Evolutionary conservation across 148 eudicot genomes (phyloP).

Genomic region (Silene latifolia): DNA sequence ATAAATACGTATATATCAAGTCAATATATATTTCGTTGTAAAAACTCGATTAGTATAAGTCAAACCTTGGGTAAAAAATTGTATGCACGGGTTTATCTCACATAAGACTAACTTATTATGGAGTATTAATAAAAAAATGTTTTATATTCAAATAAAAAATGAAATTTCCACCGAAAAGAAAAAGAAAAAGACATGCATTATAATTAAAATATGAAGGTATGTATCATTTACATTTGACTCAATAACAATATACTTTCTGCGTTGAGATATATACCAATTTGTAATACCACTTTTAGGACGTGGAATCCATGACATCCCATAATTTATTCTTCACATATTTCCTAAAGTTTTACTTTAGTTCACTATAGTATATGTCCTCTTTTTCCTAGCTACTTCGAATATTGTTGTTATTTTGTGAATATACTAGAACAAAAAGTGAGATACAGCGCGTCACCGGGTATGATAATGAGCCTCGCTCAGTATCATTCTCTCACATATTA

Average conservation of each 20-base stretch:
- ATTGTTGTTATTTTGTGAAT: neutral
- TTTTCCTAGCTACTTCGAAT: neutral
- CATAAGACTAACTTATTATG: no score
- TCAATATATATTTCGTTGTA: no score
- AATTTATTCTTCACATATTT: neutral
- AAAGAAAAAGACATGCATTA: neutral
- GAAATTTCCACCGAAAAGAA: no score
- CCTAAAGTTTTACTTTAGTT: neutral
- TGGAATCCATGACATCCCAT: conserved; percentile 10
- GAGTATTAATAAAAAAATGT: no score
- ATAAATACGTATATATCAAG: no score
- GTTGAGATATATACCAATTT: conserved; percentile 3
- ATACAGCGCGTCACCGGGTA: no score
- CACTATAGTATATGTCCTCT: neutral
- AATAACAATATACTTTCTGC: neutral
- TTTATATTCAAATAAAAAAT: no score
- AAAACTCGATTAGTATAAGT: no score
- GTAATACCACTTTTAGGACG: neutral
- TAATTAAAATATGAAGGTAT: neutral
- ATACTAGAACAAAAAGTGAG: neutral
- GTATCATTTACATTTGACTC: neutral
- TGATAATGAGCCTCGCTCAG: no score
- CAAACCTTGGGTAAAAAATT: no score
- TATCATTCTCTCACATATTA: no score
- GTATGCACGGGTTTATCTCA: no score